Percentiles rank a stretch among this genome's conserved stretches.
Conservation (phyloP, 2,329 filamentous ascomycete species). For the Cytospora paraplurivora region DNA sequence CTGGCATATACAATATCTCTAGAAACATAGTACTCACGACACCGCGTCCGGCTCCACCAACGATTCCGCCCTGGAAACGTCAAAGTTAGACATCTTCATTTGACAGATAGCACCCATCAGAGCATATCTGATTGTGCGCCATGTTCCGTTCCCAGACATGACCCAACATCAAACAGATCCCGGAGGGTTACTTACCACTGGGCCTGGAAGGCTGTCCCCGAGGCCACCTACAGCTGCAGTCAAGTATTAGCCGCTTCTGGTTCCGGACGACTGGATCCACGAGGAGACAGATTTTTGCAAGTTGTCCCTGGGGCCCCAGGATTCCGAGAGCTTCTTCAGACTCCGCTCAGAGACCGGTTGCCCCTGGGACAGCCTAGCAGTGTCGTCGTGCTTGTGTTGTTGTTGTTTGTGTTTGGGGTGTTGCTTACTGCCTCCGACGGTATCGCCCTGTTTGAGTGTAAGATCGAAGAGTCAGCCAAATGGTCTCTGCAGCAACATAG, state of each 20-base stretch:
- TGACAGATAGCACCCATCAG: neutral
- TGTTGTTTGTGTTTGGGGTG: constrained; percentile 6
- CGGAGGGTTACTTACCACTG: constrained; percentile 16
- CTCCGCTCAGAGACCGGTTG: constrained; percentile 21
- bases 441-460: constrained; percentile 21
- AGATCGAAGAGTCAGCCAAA: neutral
- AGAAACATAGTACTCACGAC: neutral
- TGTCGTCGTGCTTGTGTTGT: neutral
- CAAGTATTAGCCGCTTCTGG: constrained; percentile 15
- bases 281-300: constrained; percentile 20
- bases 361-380: constrained; percentile 20
- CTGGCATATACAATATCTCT: too few species aligned
- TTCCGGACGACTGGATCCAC: constrained; percentile 19
- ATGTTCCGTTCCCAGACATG: neutral
- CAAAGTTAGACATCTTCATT: neutral
- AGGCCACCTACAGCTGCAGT: constrained; percentile 25
- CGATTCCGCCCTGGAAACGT: constrained; percentile 16
- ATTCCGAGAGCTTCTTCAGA: constrained; percentile 12
- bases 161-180: neutral
- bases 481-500: rapidly evolving
- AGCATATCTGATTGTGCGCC: neutral
- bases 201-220: constrained; percentile 25
- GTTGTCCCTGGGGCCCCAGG: constrained; percentile 17
- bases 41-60: constrained; percentile 25
- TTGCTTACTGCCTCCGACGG: constrained; percentile 26